Base-by-base conservation (phyloP, 148 eudicot genomes). In the Cornus florida region DNA sequence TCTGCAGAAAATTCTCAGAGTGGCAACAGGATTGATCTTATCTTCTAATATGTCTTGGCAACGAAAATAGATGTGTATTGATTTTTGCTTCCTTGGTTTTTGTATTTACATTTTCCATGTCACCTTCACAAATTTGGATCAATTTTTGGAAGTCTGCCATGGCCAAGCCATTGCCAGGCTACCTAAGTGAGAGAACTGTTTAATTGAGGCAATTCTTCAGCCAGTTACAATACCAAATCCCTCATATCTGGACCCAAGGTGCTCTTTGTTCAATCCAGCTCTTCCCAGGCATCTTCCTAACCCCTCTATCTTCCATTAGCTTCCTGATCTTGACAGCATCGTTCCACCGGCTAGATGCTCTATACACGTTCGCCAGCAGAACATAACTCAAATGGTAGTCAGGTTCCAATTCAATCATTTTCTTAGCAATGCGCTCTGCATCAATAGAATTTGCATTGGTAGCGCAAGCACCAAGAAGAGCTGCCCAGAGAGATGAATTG, bases 381-480 rank as follows among this genome's bases (percentile, higher is more conserved):
- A 94, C 91, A 78, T 92, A 92, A 79, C 98, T 94, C 77, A 92
- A 72, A 82, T 94, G 97, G 83, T 91, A 87, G 8, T 75, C 80
- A 28, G 97, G 98, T 69, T 86, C 92, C 67, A 83, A 33, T 78
- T 87, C 87, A 79, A 94, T 91, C 93, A 92, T 90, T 79, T 81
- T 92, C 82, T 74, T 81, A 3, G 97, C 97, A 77, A 94, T 80
- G 33, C 93, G 90, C 81, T 92, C 95, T 35, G 91, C 98, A n/a
- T 87, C 94, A 78, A 69, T 70, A 28, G 83, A 88, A 76, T 91
- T 84, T 39, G 88, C 87, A 76, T 87, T 86, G 11, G 95, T 86
- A 7, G 91, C 85, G 53, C 95, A 92, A 77, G 92, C 90, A 78
- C 95, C 95, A 53, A 94, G 90, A 77, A 94, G 88, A 68, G 92